These are phyloP conservation scores for Cryptococcus jaspeensis DNA, from an alignment of 1,284 basidiomycete species.

Conservation along the genomic window DNA sequence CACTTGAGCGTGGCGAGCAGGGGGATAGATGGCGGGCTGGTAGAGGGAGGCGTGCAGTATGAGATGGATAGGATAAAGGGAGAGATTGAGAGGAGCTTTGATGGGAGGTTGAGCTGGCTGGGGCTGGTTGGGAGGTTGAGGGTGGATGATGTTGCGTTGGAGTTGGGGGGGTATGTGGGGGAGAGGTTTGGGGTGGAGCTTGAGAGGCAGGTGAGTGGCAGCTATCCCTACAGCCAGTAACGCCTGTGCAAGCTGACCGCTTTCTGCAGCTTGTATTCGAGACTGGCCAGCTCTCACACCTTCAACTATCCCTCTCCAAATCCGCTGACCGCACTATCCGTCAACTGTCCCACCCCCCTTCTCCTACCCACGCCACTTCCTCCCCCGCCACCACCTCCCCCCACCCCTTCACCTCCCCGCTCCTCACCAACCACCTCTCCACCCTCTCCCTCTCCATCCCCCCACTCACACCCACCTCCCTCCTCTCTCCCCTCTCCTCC, in stretches of 20 bases:
- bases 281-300: constrained; percentile 62
- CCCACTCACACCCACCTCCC: constrained; percentile 55
- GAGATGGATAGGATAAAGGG: constrained; percentile 57
- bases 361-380: background rate
- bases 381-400: constrained; percentile 38
- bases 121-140: constrained; percentile 58
- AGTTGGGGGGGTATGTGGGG: constrained; percentile 59
- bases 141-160: constrained; percentile 68
- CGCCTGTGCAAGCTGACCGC: background rate
- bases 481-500: constrained; percentile 60
- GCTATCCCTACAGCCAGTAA: no score
- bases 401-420: constrained; percentile 60
- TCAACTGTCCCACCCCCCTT: constrained; percentile 36
- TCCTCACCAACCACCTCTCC: constrained; percentile 67
- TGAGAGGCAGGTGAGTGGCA: constrained; percentile 60
- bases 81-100: constrained; percentile 59
- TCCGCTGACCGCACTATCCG: constrained; percentile 51
- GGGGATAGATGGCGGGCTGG: constrained; percentile 43
- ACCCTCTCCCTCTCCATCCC: constrained; percentile 56
- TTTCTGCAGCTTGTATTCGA: constrained; percentile 64
- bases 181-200: constrained; percentile 65
- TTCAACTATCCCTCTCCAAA: constrained; percentile 57
- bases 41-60: constrained; percentile 55
- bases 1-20: constrained; percentile 32
- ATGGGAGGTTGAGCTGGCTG: constrained; percentile 63